phyloP scores from a whole-genome alignment of 371 early-diverging fungal genomes.

The Haplosporangium sp. region DNA sequence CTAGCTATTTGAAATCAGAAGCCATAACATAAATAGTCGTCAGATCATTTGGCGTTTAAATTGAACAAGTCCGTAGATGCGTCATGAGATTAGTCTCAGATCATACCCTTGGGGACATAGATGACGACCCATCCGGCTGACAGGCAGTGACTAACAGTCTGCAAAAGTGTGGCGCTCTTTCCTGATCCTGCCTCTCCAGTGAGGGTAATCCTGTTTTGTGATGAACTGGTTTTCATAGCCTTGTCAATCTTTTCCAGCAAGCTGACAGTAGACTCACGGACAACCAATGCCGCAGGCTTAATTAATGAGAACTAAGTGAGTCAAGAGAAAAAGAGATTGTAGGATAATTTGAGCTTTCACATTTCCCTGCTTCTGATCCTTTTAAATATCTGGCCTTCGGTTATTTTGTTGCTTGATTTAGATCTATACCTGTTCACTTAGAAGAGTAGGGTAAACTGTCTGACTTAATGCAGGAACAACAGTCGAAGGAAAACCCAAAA shows the following conservation, averaged over 20 bases:
- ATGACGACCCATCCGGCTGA: conserved; percentile 59
- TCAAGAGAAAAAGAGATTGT: not conserved
- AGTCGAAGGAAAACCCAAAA: conserved; percentile 38
- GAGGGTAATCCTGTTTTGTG: conserved; percentile 45
- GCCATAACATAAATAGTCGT: not conserved
- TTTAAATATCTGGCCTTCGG: not conserved
- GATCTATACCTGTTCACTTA: conserved; percentile 47
- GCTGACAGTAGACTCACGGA: conserved; percentile 49
- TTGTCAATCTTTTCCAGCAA: conserved; percentile 45
- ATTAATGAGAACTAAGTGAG: conserved; percentile 41
- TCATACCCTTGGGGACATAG: conserved; percentile 57
- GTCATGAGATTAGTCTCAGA: not conserved
- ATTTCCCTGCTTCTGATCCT: not conserved
- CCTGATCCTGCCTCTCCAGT: conserved; percentile 57
- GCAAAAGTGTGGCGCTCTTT: conserved; percentile 58
- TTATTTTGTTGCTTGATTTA: not conserved
- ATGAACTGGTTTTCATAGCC: conserved; percentile 44
- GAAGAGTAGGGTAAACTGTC: conserved; percentile 40
- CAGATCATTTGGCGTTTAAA: not conserved
- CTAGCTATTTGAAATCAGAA: conserved; percentile 31
- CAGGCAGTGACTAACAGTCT: conserved; percentile 58
- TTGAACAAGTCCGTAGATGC: not conserved
- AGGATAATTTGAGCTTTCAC: too few species aligned
- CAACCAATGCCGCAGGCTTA: conserved; percentile 52
- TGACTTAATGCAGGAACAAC: conserved; percentile 42